Base-by-base conservation (phyloP, 306 rosid species). In the Trifolium pratense region DNA sequence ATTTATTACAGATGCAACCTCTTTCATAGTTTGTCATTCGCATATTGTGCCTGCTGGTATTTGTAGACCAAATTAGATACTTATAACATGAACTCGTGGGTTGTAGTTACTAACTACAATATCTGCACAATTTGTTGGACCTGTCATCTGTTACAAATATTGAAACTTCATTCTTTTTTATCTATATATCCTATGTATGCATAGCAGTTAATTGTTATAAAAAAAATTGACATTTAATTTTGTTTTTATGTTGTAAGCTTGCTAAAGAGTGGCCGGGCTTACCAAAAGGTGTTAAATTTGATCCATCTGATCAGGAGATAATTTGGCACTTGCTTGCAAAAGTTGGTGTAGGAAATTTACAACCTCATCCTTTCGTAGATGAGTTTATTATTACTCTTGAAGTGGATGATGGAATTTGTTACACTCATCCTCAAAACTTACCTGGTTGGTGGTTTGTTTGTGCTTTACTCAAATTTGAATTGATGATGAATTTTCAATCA, bases 231-330 rank as follows among this genome's bases (percentile, higher is more conserved):
- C 39, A 6, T 36, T 36, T 34, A 34, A 6, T 34, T 34, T 36
- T 6, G 2, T 36, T 36, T 36, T 36, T 36, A 9, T 36, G 72
- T 60, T 80, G 61, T 68, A 76, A 92, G 97, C 90, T 92, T 67
- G 62, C 80, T 63, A 90, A 86, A 51, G 89, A 89, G 61, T 92
- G 96, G 98, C 96, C 92, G 16, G 98, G 98, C 77, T 70, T 92
- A 49, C 98, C 97, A 4, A 87, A 84, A 79, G 98, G 98, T 20
- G 98, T 92, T 58, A 92, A 92, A 78, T 92, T 92, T 83, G 92
- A 90, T 80, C 98, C 98, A 66, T 83, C 96, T 4, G 97, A 92
- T 75, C 95, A 84, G 36, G 98, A 90, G 82, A 88, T 90, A 57
- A 86, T 90, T 12, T 78, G 81, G 86, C 97, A 92, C 74, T 87